Conservation (phyloP, 306 rosid genomes). For the Medicago ruthenica region DNA sequence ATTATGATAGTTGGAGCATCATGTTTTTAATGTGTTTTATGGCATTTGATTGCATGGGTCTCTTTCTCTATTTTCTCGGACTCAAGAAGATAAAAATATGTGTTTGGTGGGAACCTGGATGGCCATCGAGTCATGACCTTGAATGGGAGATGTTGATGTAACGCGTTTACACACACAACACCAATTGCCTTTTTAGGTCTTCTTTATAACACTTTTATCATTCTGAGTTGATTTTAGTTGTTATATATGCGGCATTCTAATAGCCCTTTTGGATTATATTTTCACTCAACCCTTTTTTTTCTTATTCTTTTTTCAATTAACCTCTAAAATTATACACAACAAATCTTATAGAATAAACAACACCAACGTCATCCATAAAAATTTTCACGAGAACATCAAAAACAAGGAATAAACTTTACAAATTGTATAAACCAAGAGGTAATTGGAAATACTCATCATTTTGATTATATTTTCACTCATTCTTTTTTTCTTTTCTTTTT, state of each 20-base stretch:
- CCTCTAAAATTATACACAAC: no score
- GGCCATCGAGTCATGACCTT: background rate
- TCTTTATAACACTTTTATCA: background rate
- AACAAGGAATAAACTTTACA: no score
- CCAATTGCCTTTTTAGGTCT: background rate
- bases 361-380: no score
- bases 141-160: conserved; percentile 17
- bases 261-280: no score
- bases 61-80: background rate
- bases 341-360: no score
- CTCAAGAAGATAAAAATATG: background rate
- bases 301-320: no score
- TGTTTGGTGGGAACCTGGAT: conserved; percentile 34
- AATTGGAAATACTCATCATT: no score
- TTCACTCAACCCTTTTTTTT: no score
- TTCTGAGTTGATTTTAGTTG: background rate
- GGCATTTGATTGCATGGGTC: conserved; percentile 34
- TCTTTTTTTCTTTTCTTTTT: no score
- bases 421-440: no score
- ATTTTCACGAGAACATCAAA: no score
- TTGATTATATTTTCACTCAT: no score
- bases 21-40: conserved; percentile 16
- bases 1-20: background rate
- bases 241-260: background rate
- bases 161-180: conserved; percentile 18